Conservation (phyloP, 768 basidiomycete species). For the Boletus sp. region DNA sequence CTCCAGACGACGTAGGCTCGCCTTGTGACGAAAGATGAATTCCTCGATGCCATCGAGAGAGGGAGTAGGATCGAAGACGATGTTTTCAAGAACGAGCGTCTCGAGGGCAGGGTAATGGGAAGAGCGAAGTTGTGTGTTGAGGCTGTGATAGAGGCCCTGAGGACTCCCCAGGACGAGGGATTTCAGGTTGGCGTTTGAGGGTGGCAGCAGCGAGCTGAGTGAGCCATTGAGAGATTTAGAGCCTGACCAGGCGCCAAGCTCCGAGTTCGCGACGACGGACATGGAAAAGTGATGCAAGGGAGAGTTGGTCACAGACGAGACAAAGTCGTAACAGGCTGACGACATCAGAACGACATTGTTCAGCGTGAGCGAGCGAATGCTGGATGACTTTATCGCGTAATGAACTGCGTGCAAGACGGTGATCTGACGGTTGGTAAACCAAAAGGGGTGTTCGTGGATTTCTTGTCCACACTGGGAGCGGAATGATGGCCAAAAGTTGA, state of each 20-base stretch:
- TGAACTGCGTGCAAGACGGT: constrained; percentile 24
- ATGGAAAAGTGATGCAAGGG: constrained; percentile 30
- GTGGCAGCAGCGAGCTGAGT: constrained; percentile 24
- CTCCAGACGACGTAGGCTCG: constrained; percentile 21
- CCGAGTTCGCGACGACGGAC: constrained; percentile 31
- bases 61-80: constrained; percentile 24
- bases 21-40: constrained; percentile 32
- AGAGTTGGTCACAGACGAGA: constrained; percentile 22
- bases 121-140: constrained; percentile 17
- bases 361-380: constrained; percentile 21
- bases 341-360: constrained; percentile 29
- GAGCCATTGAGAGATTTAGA: constrained; percentile 29
- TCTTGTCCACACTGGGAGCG: constrained; percentile 20
- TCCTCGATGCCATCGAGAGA: constrained; percentile 26
- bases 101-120: constrained; percentile 26
- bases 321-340: constrained; percentile 26
- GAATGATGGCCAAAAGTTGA: constrained; percentile 34
- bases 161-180: constrained; percentile 28
- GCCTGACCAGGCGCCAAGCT: constrained; percentile 29
- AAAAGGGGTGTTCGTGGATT: constrained; percentile 27
- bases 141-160: constrained; percentile 30
- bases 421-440: constrained; percentile 31
- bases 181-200: constrained; percentile 16
- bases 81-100: constrained; percentile 28
- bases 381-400: constrained; percentile 18